Evolutionary conservation across 331 rosid genomes (phyloP).

Genomic region (Prunus yedoensis): DNA sequence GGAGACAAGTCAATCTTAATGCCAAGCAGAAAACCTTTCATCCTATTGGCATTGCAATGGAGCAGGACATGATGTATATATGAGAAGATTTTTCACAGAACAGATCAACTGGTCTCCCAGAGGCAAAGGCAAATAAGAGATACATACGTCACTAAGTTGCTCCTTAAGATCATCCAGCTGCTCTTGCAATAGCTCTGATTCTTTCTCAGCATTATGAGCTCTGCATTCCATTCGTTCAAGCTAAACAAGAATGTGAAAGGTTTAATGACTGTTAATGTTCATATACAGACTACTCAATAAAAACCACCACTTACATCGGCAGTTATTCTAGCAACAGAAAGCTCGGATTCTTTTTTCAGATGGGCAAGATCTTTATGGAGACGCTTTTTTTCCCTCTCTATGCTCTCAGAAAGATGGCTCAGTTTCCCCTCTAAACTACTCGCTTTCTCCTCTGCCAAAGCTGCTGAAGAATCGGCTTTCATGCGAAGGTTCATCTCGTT

Average conservation of each 20-base stretch:
- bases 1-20: constrained; percentile 16
- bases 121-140: constrained; percentile 29
- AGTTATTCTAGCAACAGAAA: constrained; percentile 63
- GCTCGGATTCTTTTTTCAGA: constrained; percentile 63
- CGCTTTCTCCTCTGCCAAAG: constrained; percentile 69
- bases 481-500: constrained; percentile 60
- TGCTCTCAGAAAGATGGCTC: constrained; percentile 56
- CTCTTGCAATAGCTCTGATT: constrained; percentile 61
- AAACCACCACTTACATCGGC: constrained; percentile 55
- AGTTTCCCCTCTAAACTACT: constrained; percentile 55
- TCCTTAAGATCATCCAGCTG: constrained; percentile 65
- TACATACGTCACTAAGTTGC: constrained; percentile 67
- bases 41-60: not conserved
- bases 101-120: not conserved
- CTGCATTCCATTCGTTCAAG: constrained; percentile 73
- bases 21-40: constrained; percentile 10
- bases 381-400: constrained; percentile 58
- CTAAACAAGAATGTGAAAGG: constrained; percentile 43
- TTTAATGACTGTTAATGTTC: constrained; percentile 15
- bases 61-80: not conserved
- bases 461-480: constrained; percentile 66
- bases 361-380: constrained; percentile 57
- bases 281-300: not conserved
- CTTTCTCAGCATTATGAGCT: constrained; percentile 75
- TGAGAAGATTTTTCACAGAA: not conserved